A percentile compares a stretch with the other conserved stretches of the same genome.
phyloP scores from a whole-genome alignment of 257 asterid genomes.

The Rehmannia glutinosa region DNA sequence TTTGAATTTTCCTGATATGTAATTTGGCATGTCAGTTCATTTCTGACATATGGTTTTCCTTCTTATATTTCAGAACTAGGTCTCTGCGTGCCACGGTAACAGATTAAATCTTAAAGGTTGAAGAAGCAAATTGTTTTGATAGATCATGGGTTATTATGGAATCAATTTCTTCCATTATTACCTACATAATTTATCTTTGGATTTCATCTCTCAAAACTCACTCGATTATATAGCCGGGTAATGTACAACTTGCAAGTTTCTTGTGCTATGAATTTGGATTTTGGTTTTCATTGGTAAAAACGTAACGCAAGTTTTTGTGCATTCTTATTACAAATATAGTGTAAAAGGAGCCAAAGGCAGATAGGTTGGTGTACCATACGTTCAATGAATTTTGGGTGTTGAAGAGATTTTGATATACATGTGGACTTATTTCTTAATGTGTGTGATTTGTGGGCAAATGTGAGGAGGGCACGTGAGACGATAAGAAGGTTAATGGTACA shows the following conservation, averaged over 20 bases:
- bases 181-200: too few species aligned
- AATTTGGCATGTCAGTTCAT: background rate
- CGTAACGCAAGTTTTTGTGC: too few species aligned
- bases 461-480: constrained; percentile 47
- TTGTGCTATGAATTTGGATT: too few species aligned
- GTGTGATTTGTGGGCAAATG: constrained; percentile 6
- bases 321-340: too few species aligned
- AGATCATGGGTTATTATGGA: background rate
- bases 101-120: background rate
- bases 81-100: constrained; percentile 51
- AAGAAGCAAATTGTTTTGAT: background rate
- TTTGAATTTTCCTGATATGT: background rate
- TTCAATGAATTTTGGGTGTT: background rate
- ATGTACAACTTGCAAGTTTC: too few species aligned
- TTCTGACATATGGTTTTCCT: constrained; percentile 1
- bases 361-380: background rate
- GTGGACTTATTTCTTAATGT: background rate
- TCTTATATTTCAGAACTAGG: constrained; percentile 44
- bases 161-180: background rate
- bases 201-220: too few species aligned
- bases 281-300: too few species aligned
- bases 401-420: background rate
- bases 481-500: constrained; percentile 28
- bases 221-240: too few species aligned
- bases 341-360: too few species aligned